Base-by-base conservation (phyloP, 345 rosid species). In the Reutealis trisperma region DNA sequence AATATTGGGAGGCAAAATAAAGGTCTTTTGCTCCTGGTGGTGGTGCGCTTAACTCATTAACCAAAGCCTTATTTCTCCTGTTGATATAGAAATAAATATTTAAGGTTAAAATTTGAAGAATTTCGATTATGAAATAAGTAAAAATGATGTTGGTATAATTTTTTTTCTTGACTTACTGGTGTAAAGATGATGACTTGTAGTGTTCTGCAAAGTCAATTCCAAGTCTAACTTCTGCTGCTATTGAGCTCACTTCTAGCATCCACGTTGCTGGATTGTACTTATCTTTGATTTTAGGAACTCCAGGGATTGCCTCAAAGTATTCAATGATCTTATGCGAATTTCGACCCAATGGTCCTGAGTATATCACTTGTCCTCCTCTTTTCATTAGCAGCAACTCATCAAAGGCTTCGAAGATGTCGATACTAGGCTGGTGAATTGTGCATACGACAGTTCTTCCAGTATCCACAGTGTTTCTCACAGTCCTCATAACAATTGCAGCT, bases 231-330 rank as follows among this genome's bases (percentile, higher is more conserved):
- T 93, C 98, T 27, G 88, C 89, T 34, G 98, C 91, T 10, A 83
- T 52, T n/a, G 97, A 90, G 83, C 92, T 93, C 78, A 90, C 98
- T 92, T 91, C 97, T 41, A 91, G 85, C 97, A 91, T 91, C 97
- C 97, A 91, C 57, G 97, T 91, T 0, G 98, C 98, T 0, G 94
- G 98, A 78, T 91, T 93, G 79, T 89, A 87, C 80, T 87, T 90
- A 0, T 89, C 94, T 71, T 86, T 90, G 25, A 91, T 93, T 70
- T 80, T 86, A 2, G 90, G 88, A 16, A 88, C 86, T 65, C 92
- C 92, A 13, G 87, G 91, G 72, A 91, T 86, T 1, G 81, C 83
- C 96, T 91, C 94, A 18, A 88, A 93, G 83, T 90, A 93, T 83
- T 93, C 89, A 34, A 91, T 68, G 77, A 91, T 83, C 78, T 89